Base-by-base conservation (phyloP, 768 basidiomycete genomes). In the Mycena vulgaris region DNA sequence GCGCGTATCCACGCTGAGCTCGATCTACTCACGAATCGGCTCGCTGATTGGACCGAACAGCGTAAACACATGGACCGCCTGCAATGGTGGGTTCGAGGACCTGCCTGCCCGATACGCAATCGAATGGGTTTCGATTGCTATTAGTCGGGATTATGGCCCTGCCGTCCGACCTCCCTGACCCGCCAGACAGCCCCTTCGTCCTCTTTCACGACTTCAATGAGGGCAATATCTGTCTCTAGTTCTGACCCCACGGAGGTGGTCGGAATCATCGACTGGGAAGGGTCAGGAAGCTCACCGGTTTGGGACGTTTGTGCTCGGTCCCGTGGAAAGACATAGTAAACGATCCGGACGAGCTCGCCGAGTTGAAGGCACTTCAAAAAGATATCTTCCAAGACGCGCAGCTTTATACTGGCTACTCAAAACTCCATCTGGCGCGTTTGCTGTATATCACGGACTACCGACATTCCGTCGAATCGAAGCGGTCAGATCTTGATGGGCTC, bases 211-310 rank as follows among this genome's bases (percentile, higher is more conserved):
- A 68, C 16, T 45, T 68, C 16, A 8, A 23, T 10, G 35, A 53
- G 19, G 31, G 19, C 13, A 68, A 61, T 51, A 55, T 68, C 25
- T 37, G 51, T 61, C 31, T 68, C 66, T 19, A 31, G 9, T 2
- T 53, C 58, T 0, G 59, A 40, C 39, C 53, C 42, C 16, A 23
- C 42, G 21, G 7, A 45, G 42, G 42, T 61, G 16, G 66, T 68
- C n/a, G 59, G 66, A n/a, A 27, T 61, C 0, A 25, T 68, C 25
- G 66, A 68, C 59, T 68, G 59, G 66, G 39, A 68, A 68, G 59
- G 66, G 14, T 68, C 66, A 2, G 30, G 51, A 13, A 30, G 61
- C 27, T 37, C 33, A 2, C 66, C 66, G 1, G 30, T 61, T 25
- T 68, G 59, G 66, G 42, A 16, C 33, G 45, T 6, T 14, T 17